phyloP scores from a whole-genome alignment of 83 land plant species.

The Picea abies region DNA sequence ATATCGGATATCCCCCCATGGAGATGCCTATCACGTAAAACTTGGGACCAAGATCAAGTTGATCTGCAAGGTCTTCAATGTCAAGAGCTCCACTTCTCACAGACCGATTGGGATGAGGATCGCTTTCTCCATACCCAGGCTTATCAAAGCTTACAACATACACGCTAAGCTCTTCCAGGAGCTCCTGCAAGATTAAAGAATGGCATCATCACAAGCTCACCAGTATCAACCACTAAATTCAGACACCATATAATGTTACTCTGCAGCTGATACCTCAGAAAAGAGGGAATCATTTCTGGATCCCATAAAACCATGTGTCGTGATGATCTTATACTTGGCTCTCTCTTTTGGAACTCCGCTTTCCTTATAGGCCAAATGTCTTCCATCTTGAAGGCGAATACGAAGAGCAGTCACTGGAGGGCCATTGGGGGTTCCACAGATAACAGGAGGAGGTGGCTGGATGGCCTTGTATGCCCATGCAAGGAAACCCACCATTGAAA shows the following conservation, averaged over 20 bases:
- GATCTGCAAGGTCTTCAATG: slow-evolving; percentile 69
- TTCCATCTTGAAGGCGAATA: slow-evolving; percentile 69
- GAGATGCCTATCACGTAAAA: slow-evolving; percentile 67
- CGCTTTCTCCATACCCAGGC: slow-evolving; percentile 88
- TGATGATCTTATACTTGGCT: slow-evolving; percentile 63
- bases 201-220: background rate
- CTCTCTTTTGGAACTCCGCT: slow-evolving; percentile 57
- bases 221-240: background rate
- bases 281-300: slow-evolving; percentile 46
- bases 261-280: slow-evolving; percentile 38
- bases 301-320: slow-evolving; percentile 57
- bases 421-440: slow-evolving; percentile 68
- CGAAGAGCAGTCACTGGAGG: slow-evolving; percentile 68
- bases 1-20: slow-evolving; percentile 50
- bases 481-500: slow-evolving; percentile 21
- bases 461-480: slow-evolving; percentile 54
- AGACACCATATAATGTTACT: background rate
- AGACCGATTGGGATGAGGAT: slow-evolving; percentile 59
- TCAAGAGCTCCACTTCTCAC: slow-evolving; percentile 64
- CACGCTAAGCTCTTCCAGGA: slow-evolving; percentile 33
- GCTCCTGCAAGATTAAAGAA: slow-evolving; percentile 20
- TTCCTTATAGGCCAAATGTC: slow-evolving; percentile 77
- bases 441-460: slow-evolving; percentile 58
- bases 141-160: slow-evolving; percentile 60
- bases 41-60: slow-evolving; percentile 52